Evolutionary conservation across 2,329 filamentous ascomycete genomes (phyloP).

Genomic region (Cucurbitaria berberidis): DNA sequence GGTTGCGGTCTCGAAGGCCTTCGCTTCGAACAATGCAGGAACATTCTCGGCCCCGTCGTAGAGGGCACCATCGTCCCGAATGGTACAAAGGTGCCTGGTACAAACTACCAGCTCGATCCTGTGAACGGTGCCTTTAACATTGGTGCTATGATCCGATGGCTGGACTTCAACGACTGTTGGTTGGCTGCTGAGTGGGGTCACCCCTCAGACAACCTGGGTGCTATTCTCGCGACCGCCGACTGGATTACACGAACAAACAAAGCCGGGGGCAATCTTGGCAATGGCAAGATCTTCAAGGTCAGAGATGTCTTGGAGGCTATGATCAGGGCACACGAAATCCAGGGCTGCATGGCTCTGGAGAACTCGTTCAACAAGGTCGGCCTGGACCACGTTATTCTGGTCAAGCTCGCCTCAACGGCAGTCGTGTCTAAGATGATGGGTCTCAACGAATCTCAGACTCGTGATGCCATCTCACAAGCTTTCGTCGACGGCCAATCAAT

Average conservation of each 20-base stretch:
- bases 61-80: conserved; percentile 90
- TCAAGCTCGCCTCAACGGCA: conserved; percentile 95
- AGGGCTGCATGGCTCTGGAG: conserved; percentile 93
- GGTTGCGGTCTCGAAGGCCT: conserved; percentile 96
- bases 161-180: conserved; percentile 99
- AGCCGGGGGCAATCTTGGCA: conserved; percentile 74
- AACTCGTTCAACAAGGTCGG: conserved; percentile 99
- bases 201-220: conserved; percentile 96
- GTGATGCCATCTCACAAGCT: conserved; percentile 93
- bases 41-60: conserved; percentile 90
- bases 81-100: conserved; percentile 88
- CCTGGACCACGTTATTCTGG: conserved; percentile 94
- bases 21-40: conserved; percentile 93
- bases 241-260: conserved; percentile 96
- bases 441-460: conserved; percentile 85
- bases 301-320: conserved; percentile 93
- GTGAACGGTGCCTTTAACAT: conserved; percentile 99
- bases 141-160: conserved; percentile 97
- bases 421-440: conserved; percentile 96
- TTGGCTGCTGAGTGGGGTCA: conserved; percentile 98
- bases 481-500: conserved; percentile 97
- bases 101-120: conserved; percentile 91
- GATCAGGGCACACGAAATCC: conserved; percentile 99
- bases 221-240: conserved; percentile 94
- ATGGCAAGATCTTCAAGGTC: conserved; percentile 82